Conservation (phyloP, 2,329 filamentous ascomycete genomes). For the Plenodomus biglobosus region DNA sequence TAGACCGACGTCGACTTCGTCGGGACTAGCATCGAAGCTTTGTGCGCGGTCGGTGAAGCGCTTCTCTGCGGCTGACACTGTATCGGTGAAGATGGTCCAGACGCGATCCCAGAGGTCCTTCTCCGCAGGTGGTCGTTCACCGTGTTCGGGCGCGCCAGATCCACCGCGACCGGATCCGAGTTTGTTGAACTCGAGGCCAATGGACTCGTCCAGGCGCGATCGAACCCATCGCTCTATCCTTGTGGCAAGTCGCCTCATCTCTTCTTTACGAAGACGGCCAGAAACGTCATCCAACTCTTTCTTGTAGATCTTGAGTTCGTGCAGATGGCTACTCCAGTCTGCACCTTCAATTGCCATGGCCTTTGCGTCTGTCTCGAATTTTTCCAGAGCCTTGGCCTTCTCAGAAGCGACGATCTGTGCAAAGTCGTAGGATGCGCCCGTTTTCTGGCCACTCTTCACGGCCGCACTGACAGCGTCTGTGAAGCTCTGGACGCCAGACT, state of each 20-base stretch:
- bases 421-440: slow-evolving; percentile 88
- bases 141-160: slow-evolving; percentile 74
- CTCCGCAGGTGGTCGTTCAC: slow-evolving; percentile 70
- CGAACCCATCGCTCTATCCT: slow-evolving; percentile 93
- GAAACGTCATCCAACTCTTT: slow-evolving; percentile 92
- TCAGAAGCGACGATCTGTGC: slow-evolving; percentile 86
- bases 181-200: slow-evolving; percentile 94
- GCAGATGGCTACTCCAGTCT: slow-evolving; percentile 82
- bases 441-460: slow-evolving; percentile 91
- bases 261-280: slow-evolving; percentile 80
- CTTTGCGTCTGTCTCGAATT: slow-evolving; percentile 75
- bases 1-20: slow-evolving; percentile 87
- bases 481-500: slow-evolving; percentile 80
- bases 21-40: slow-evolving; percentile 88
- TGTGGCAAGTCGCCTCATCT: slow-evolving; percentile 90
- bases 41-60: slow-evolving; percentile 85
- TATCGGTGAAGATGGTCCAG: slow-evolving; percentile 80
- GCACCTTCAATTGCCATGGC: slow-evolving; percentile 76
- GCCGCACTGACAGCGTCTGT: slow-evolving; percentile 82
- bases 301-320: slow-evolving; percentile 77
- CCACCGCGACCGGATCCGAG: slow-evolving; percentile 85
- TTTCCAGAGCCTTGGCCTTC: slow-evolving; percentile 72
- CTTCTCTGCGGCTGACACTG: slow-evolving; percentile 80
- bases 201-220: slow-evolving; percentile 79
- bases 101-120: slow-evolving; percentile 95